These are phyloP conservation scores for Backusella mclennaniae DNA, from an alignment of 192 early-diverging fungal species.

Conservation along the genomic window DNA sequence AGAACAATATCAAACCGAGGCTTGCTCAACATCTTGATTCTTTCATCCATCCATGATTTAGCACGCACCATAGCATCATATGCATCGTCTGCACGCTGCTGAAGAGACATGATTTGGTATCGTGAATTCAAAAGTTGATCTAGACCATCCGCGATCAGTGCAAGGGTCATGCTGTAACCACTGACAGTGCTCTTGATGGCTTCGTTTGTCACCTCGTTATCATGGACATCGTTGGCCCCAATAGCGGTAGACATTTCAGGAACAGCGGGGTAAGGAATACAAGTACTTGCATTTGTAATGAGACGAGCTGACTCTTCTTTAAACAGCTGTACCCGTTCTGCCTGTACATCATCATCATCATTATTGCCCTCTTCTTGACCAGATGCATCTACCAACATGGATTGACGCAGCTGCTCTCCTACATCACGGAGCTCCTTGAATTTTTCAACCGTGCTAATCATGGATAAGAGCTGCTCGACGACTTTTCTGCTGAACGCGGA, in stretches of 20 bases:
- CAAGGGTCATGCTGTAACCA: slow-evolving; percentile 21
- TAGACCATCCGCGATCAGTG: slow-evolving; percentile 24
- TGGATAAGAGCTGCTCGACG: slow-evolving; percentile 30
- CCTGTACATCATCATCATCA: slow-evolving; percentile 16
- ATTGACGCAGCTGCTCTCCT: slow-evolving; percentile 24
- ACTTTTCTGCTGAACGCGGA: slow-evolving; percentile 23
- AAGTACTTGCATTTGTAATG: slow-evolving; percentile 10
- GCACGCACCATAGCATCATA: slow-evolving; percentile 24
- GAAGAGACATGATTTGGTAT: slow-evolving; percentile 17
- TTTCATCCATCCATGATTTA: slow-evolving; percentile 30
- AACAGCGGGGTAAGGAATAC: slow-evolving; percentile 14
- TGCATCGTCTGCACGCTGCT: slow-evolving; percentile 21
- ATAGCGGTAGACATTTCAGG: slow-evolving; percentile 27
- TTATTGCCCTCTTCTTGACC: neutral
- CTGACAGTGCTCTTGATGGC: slow-evolving; percentile 21
- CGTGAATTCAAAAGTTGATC: slow-evolving; percentile 17
- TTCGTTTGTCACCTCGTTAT: slow-evolving; percentile 21
- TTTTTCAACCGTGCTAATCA: slow-evolving; percentile 30
- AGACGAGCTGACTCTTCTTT: slow-evolving; percentile 18
- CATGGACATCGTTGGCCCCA: slow-evolving; percentile 12
- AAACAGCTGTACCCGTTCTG: slow-evolving; percentile 17
- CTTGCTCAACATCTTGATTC: slow-evolving; percentile 13
- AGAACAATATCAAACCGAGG: slow-evolving; percentile 12
- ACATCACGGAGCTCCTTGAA: slow-evolving; percentile 13
- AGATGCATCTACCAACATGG: slow-evolving; percentile 6